Evolutionary conservation across 306 rosid genomes (phyloP), one percentile per base, ranked within the genome.

Genomic region (Vigna angularis): DNA sequence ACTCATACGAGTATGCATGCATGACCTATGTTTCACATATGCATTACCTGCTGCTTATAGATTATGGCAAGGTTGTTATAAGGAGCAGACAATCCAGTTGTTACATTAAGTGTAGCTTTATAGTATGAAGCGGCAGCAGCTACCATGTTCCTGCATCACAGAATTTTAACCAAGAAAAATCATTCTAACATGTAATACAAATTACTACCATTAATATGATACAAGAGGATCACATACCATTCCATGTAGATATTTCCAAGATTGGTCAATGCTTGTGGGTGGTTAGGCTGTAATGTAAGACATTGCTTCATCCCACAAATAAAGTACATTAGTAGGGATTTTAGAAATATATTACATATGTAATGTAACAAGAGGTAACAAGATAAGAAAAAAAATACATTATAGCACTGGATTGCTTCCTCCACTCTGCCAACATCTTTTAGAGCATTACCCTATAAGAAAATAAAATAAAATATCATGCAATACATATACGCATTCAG

Each of bases 171-270:
- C 51, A 47, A 11, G 48, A 66, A 65, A 64, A 70, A 2, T 72
- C 73, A 76, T 13, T 48, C 65, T 6, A n/a, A 48, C 36, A 38
- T 61, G 18, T n/a, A 59, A 44, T 11, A 14, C 38, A 72, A 32
- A 8, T 49, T 7, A 79, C n/a, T 4, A 76, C 32, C 72, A 38
- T 70, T 49, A 50, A 48, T 62, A 50, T 26, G 36, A 52, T 59
- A 32, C 47, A 66, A 24, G 81, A 78, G 79, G 64, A 71, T 58
- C 57, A 38, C 84, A 70, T 89, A 92, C 98, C 98, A 94, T 72
- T 94, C 98, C 98, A 94, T 94, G 79, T 94, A 94, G 81, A 92
- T 94, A 75, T 94, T 94, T 74, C 98, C 98, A 61, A 94, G 97
- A 83, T 94, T 94, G 84, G 98, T 96, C 83, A 86, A 90, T 16